Conservation (phyloP, 768 basidiomycete genomes). For the Termitomyces sp. region DNA sequence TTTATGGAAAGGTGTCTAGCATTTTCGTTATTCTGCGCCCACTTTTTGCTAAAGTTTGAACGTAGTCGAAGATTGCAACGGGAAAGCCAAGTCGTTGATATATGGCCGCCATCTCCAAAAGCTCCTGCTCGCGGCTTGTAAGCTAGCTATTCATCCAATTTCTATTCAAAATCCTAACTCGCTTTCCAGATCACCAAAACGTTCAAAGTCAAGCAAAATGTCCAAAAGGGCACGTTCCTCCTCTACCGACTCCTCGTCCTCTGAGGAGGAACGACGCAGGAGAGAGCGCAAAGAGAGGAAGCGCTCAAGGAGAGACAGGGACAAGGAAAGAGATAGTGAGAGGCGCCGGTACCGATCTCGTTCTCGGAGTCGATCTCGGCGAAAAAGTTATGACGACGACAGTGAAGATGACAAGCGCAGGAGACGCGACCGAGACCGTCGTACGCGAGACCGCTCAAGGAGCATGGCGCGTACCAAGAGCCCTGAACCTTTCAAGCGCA, state of each 20-base stretch:
- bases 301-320: constrained; percentile 49
- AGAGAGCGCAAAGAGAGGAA: constrained; percentile 63
- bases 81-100: constrained; percentile 49
- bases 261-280: constrained; percentile 58
- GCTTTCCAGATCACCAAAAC: constrained; percentile 52
- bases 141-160: constrained; percentile 20
- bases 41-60: not conserved
- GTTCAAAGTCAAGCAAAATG: constrained; percentile 54
- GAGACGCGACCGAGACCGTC: constrained; percentile 20
- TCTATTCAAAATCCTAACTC: not conserved
- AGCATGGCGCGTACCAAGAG: constrained; percentile 31
- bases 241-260: constrained; percentile 47
- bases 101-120: constrained; percentile 88
- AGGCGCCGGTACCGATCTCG: constrained; percentile 34
- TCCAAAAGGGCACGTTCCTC: constrained; percentile 58
- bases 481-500: constrained; percentile 28
- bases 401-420: constrained; percentile 38
- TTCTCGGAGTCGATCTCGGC: constrained; percentile 33
- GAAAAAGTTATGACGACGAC: constrained; percentile 33
- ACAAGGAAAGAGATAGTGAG: constrained; percentile 32
- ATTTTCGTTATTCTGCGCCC: not conserved
- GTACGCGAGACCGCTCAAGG: constrained; percentile 15
- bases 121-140: constrained; percentile 58
- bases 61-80: constrained; percentile 71
- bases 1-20: constrained; percentile 68